Base-by-base conservation (phyloP, 1,284 basidiomycete genomes). In the Fomitiporia mediterranea region DNA sequence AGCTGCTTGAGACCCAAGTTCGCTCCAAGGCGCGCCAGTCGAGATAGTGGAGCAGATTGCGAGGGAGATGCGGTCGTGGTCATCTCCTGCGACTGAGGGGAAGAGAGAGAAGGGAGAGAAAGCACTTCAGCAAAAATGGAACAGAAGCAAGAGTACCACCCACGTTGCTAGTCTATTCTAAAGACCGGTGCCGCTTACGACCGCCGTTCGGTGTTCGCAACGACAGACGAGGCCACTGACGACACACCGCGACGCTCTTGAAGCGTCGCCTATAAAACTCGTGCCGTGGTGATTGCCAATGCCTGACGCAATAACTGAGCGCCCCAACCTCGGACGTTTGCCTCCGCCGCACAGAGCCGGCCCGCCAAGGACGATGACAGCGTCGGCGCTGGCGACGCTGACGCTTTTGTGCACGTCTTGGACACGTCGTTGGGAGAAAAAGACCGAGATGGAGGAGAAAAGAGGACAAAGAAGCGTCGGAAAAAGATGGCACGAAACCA, bases 11-110 rank as follows among this genome's bases (percentile, higher is more conserved):
- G 49, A 48, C 53, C 53, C 17, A 59, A 43, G 17, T 52, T 52
- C 23, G 49, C 49, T 9, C 53, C 42, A 19, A 59, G 23, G n/a
- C 49, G 46, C 13, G 57, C 57, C 23, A 59, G 48, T 19, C 57
- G 46, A 38, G 57, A 59, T 15, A 59, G 47, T 8, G 57, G 34
- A 9, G 57, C 42, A 15, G 39, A 34, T 15, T 59, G 53, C 19
- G 56, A 27, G 7, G 48, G 32, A n/a, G 55, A 35, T 15, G 55
- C 55, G 38, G 55, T 28, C 28, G 55, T 40, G 9, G 55, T 40
- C 55, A 56, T 56, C 38, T 37, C 27, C 39, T 39, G 50, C 7
- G 27, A 30, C 50, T 34, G 50, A 42, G 35, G 37, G 19, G 21
- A 52, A 42, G 17, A 52, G 32, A 21, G n/a, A n/a, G n/a, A n/a